Evolutionary conservation across 2,329 filamentous ascomycete species (phyloP), one percentile per base, ranked within the genome.

Genomic region (Beauveria pseudobassiana): DNA sequence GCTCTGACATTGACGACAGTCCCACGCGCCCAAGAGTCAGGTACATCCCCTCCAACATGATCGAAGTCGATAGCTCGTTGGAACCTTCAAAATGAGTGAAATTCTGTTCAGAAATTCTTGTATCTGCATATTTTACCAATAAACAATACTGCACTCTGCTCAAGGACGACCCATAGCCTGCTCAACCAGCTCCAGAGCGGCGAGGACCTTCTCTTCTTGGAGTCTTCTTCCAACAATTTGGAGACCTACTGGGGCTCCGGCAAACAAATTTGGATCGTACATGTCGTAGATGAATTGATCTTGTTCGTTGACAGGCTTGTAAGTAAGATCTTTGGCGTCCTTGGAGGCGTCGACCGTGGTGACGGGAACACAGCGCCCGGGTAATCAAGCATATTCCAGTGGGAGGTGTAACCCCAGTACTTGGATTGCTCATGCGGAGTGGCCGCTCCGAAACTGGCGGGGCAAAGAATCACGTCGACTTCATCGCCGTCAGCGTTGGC

Each of bases 381-480:
- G 69, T 88, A 88, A 69, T 90, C 86, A 1, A 90, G 78, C 48
- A 89, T 67, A 68, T 90, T 90, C 85, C 86, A 90, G 64, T 86
- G 81, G 0, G 80, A 75, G 0, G 85, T 88, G 66, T 90, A 90
- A 1, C 80, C 80, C 85, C 86, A 90, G 76, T 69, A 87, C 67
- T 71, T 69, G 3, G 69, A 72, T 10, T 71, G 66, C 4, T 73
- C 72, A 65, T 83, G 71, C 64, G 85, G 64, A 63, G 74, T 62
- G 66, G 72, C 77, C 64, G 81, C 72, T 78, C 82, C n/a, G 1
- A 84, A 82, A 0, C 80, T 81, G 0, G 77, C 81, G 0, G 86
- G 87, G 61, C 81, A 85, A 1, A 89, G 74, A 40, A 89, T 81
- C 0, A 86, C 82, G 69, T 90, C 87, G 9, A 87, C 78, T 49